Base-by-base conservation (phyloP, 139 green algal genomes). In the Micractinium sp. region DNA sequence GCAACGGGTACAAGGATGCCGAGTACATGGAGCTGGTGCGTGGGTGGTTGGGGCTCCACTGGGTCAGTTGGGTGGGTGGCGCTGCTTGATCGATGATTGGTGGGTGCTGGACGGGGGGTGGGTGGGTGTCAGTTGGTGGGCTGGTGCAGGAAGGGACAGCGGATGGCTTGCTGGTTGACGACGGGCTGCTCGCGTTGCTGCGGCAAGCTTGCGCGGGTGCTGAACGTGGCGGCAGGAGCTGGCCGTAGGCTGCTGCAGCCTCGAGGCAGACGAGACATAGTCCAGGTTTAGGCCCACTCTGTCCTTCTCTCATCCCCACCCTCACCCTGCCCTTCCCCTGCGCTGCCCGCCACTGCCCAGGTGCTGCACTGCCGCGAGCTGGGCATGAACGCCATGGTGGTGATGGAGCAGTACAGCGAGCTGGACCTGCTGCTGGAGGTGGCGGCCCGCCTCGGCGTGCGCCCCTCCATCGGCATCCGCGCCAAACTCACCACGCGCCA, bases 1-100 rank as follows among this genome's bases (percentile, higher is more conserved):
- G 94, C 93, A 96, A 96, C 66, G 94, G 94, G n/a, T 96, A 93
- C 90, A 96, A 96, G 90, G 94, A 97, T 53, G 81, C 81, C 1
- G 92, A 89, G 16, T 96, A 96, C 89, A 95, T 96, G 53, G 93
- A 96, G 78, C 89, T 93, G 86, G 94, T 92, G 77, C 5, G 84
- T 56, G n/a, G 27, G 36, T 18, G 47, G 9, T 56, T 5, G 47
- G 47, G 47, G 47, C 47, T 5, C 47, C 5, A 56, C 7, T 56
- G 5, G 47, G 47, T 5, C 7, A 16, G 47, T 56, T 56, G 47
- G 5, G 47, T 9, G 47, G 47, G 47, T 56, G 47, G 7, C 9
- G 47, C 7, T 56, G 47, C 47, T 56, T 56, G 7, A 56, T 5
- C 47, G 9, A 56, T 16, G n/a, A n/a, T n/a, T n/a, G n/a, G n/a